These are phyloP conservation scores for Ciborinia camelliae DNA, from an alignment of 2,329 filamentous ascomycete genomes.

Conservation along the genomic window DNA sequence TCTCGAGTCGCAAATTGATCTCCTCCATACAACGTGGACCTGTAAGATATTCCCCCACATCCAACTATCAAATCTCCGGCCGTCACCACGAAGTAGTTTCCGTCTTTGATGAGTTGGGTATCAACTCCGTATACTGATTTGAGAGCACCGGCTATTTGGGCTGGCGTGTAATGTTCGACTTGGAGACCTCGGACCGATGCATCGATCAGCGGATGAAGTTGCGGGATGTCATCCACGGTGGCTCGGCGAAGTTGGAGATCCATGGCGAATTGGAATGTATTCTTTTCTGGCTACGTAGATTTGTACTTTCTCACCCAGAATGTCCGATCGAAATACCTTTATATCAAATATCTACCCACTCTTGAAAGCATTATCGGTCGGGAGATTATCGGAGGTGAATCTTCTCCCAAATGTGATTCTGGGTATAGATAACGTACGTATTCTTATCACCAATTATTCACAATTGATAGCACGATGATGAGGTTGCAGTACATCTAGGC, in stretches of 20 bases:
- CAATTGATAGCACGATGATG: neutral
- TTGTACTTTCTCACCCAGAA: neutral
- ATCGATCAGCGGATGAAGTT: constrained; percentile 22
- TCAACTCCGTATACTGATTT: constrained; percentile 25
- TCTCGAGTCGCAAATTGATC: constrained; percentile 23
- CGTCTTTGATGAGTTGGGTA: constrained; percentile 23
- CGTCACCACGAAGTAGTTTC: constrained; percentile 23
- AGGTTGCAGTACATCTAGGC: constrained; percentile 4
- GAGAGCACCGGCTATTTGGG: constrained; percentile 21
- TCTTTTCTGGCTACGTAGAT: neutral
- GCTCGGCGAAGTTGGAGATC: constrained; percentile 21
- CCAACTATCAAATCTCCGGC: constrained; percentile 16
- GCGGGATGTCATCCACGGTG: constrained; percentile 23
- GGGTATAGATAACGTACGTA: neutral
- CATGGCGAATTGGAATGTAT: constrained; percentile 3
- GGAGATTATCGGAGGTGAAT: neutral
- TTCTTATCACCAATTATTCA: neutral
- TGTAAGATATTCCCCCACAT: constrained; percentile 24
- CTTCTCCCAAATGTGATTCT: neutral
- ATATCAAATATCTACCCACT: neutral
- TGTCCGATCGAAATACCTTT: neutral
- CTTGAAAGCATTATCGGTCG: neutral
- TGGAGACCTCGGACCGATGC: constrained; percentile 24
- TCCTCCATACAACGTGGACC: constrained; percentile 24
- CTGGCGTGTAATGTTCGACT: constrained; percentile 18